Evolutionary conservation across 2,329 filamentous ascomycete species (phyloP), one percentile per base, ranked within the genome.

Genomic region (Arthrobotrys sinensis): DNA sequence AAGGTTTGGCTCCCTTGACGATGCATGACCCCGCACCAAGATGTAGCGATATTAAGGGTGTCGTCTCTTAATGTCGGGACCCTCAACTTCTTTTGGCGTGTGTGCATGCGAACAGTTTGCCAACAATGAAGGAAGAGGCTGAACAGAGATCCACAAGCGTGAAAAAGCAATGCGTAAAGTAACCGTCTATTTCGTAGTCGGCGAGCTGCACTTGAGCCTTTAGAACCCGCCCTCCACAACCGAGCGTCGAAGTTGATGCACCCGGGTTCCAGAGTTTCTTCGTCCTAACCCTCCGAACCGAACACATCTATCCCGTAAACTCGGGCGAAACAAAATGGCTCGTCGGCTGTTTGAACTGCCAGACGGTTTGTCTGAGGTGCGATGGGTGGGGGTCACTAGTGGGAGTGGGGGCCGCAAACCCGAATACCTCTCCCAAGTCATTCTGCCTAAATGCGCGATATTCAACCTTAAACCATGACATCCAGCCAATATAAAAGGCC

Each of bases 371-470:
- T 57, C 50, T 50, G 72, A 53, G 46, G 45, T 48, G 45, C 57
- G 24, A 45, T 14, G 28, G 32, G 73, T 77, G 73, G 73, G 73
- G 73, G 73, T 77, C 65, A 70, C 57, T 67, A 46, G 46, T 70
- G 73, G 73, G 53, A 77, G 73, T 77, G 73, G 73, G 73, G 73
- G 73, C 73, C 73, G 73, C 73, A 52, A 71, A 77, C 38, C 73
- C 73, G 73, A 71, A 71, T 50, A 1, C 66, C 69, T 55, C 40
- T 63, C 40, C 28, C 45, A 34, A 67, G 16, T 36, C 19, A 64
- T 77, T 76, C 69, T 77, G 73, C 73, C 73, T 77, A 77, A 77
- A 77, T 77, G 73, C 73, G 73, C 66, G 65, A 77, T 77, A 70
- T 77, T 68, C 69, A 77, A 53, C 57, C 65, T 76, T 52, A 76